Conservation (phyloP, 179 eudicot genomes). For the Silene noctiflora region DNA sequence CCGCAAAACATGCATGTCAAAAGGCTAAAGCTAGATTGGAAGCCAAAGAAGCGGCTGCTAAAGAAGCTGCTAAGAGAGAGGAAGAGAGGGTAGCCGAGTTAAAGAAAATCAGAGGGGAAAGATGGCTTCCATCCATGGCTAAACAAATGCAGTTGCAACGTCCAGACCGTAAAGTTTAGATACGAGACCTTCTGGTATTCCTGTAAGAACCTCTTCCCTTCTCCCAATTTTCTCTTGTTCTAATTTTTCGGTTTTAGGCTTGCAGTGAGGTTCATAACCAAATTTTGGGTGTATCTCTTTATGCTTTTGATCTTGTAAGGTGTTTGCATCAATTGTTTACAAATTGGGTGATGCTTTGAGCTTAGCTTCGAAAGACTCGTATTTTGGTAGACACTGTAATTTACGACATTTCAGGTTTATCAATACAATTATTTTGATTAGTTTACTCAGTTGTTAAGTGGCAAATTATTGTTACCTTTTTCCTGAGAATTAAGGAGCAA, state of each 20-base stretch:
- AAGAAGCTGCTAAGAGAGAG: conserved; percentile 68
- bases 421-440: neutral
- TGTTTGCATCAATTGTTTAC: neutral
- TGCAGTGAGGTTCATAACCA: neutral
- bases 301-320: neutral
- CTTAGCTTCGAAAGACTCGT: neutral
- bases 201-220: neutral
- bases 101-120: conserved; percentile 79
- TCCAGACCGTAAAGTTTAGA: conserved; percentile 6
- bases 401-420: neutral
- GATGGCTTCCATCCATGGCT: conserved; percentile 84
- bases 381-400: neutral
- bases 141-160: conserved; percentile 44
- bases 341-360: neutral
- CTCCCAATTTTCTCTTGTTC: neutral
- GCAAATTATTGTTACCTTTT: neutral
- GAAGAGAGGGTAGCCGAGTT: conserved; percentile 72
- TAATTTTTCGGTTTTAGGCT: neutral
- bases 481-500: neutral
- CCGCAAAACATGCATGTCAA: conserved; percentile 44
- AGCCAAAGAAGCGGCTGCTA: conserved; percentile 65
- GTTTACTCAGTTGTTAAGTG: neutral
- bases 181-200: neutral
- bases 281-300: no score
- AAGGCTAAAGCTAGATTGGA: conserved; percentile 52